Evolutionary conservation across 2,329 filamentous ascomycete species (phyloP).

Genomic region (Tolypocladium album): DNA sequence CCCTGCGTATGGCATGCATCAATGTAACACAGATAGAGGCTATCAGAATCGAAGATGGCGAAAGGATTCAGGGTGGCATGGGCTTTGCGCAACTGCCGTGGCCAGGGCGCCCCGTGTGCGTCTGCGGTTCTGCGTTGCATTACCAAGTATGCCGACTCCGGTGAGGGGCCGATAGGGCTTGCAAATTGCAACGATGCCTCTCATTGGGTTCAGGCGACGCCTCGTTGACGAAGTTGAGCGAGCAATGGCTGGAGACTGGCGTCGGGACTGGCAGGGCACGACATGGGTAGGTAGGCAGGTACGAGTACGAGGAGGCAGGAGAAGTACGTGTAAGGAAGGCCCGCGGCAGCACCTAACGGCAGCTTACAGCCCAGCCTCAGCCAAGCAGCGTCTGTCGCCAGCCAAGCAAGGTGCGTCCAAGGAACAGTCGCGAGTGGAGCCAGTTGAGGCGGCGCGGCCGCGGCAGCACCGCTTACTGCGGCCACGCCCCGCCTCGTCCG

Average conservation of each 20-base stretch:
- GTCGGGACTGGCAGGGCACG: background rate
- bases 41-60: background rate
- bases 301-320: background rate
- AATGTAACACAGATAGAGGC: background rate
- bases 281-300: background rate
- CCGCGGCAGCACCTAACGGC: background rate
- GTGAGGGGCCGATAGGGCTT: background rate
- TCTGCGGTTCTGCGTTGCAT: background rate
- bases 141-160: background rate
- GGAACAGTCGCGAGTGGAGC: background rate
- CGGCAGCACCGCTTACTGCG: constrained; percentile 13
- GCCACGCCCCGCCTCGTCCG: constrained; percentile 6
- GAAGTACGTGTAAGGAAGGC: too few species aligned
- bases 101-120: background rate
- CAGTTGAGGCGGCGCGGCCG: constrained; percentile 2
- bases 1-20: background rate
- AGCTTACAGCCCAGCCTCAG: background rate
- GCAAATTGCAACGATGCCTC: background rate
- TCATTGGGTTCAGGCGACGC: background rate
- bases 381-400: background rate
- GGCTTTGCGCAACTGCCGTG: background rate
- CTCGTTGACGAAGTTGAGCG: background rate
- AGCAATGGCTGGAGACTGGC: background rate
- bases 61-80: background rate
- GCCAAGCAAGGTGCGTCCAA: background rate